Percentiles rank a stretch among this genome's conserved stretches.
Conservation (phyloP, 1,139 yeast genomes). For the Sugiyamaella paludigena region DNA sequence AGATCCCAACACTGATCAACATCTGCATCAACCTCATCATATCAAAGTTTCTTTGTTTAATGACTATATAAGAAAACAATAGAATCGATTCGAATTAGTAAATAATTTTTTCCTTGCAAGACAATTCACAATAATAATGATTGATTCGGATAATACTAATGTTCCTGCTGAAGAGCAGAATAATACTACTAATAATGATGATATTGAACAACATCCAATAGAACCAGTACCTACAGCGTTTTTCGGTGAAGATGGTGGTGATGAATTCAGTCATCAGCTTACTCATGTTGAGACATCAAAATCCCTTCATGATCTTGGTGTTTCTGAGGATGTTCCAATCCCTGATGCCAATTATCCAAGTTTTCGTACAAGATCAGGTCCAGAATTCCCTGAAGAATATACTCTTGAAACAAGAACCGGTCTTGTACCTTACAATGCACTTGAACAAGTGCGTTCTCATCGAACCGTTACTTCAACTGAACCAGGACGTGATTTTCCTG, state of each 20-base stretch:
- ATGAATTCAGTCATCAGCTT: neutral
- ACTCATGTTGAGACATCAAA: slow-evolving; percentile 66
- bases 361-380: slow-evolving; percentile 39
- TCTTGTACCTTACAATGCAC: slow-evolving; percentile 71
- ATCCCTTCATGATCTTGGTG: slow-evolving; percentile 62
- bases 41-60: no score
- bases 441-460: slow-evolving; percentile 42
- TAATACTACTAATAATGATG: neutral
- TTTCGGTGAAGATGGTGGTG: slow-evolving; percentile 5
- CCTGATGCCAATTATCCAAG: slow-evolving; percentile 61
- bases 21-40: no score
- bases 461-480: no score
- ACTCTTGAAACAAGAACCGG: slow-evolving; percentile 85
- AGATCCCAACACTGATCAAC: no score
- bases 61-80: no score
- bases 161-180: neutral
- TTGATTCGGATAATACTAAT: neutral
- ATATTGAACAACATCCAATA: neutral
- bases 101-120: no score
- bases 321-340: slow-evolving; percentile 50
- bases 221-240: slow-evolving; percentile 5
- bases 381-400: slow-evolving; percentile 89
- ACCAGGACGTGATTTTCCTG: slow-evolving; percentile 5
- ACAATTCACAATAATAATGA: slow-evolving; percentile 1
- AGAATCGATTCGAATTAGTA: no score